Evolutionary conservation across 371 early-diverging fungal species (phyloP).

Genomic region (Umbelopsis sp.): DNA sequence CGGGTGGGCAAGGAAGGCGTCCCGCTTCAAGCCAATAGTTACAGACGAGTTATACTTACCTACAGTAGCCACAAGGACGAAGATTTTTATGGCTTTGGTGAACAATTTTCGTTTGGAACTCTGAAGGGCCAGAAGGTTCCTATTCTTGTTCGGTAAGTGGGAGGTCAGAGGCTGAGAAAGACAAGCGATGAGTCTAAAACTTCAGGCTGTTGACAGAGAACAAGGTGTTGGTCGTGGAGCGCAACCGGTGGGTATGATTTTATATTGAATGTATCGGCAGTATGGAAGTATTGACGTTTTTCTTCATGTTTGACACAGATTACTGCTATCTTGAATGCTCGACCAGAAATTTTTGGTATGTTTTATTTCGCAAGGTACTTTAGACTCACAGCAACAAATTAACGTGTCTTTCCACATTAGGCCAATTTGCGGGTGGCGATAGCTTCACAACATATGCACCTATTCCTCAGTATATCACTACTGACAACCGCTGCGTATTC

Average conservation of each 20-base stretch:
- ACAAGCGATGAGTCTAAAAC: neutral
- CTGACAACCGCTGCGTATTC: constrained; percentile 46
- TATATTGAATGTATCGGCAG: too few relatives aligned
- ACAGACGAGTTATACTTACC: constrained; percentile 31
- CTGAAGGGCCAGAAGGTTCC: constrained; percentile 58
- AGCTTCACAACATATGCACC: constrained; percentile 45
- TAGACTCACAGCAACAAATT: neutral
- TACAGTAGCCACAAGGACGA: constrained; percentile 40
- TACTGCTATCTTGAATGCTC: constrained; percentile 35
- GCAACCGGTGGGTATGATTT: constrained; percentile 29
- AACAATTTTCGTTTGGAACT: constrained; percentile 39
- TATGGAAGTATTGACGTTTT: too few relatives aligned
- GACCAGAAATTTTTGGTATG: constrained; percentile 37
- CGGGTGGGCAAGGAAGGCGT: constrained; percentile 28
- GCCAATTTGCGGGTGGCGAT: constrained; percentile 30
- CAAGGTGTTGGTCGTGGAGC: constrained; percentile 45
- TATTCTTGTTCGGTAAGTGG: constrained; percentile 34
- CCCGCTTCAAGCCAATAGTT: constrained; percentile 22
- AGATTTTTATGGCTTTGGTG: constrained; percentile 57
- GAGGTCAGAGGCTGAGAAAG: constrained; percentile 1
- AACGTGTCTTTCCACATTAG: neutral
- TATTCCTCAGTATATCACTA: constrained; percentile 56
- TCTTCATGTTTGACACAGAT: constrained; percentile 14
- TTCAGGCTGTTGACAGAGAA: constrained; percentile 26
- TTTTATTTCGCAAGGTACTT: neutral